A percentile compares a stretch with the other conserved stretches of the same genome.
Evolutionary conservation across 768 basidiomycete genomes (phyloP).

Genomic region (Roridomyces roridus): DNA sequence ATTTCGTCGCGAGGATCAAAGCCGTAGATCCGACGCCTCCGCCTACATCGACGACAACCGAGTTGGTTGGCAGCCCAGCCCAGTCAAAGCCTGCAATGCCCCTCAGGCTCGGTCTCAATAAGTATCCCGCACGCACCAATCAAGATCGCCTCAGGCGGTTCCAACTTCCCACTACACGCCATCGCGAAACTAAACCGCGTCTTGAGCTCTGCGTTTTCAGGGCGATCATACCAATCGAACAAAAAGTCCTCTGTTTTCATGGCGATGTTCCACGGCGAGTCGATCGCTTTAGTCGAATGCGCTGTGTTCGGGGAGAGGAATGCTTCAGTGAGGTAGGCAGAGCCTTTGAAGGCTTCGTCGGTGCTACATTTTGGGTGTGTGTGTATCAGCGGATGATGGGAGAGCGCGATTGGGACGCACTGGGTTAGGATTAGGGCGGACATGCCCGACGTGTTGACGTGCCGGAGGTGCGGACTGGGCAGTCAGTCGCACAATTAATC

Average conservation of each 20-base stretch:
- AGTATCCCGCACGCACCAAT: background rate
- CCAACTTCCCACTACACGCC: slow-evolving; percentile 15
- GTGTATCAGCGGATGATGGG: too few relatives aligned
- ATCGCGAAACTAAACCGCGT: slow-evolving; percentile 17
- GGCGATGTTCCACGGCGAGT: slow-evolving; percentile 26
- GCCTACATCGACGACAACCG: slow-evolving; percentile 21
- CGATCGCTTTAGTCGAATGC: slow-evolving; percentile 2
- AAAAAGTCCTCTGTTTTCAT: slow-evolving; percentile 13
- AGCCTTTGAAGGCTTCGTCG: slow-evolving; percentile 23
- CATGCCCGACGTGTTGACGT: slow-evolving; percentile 16
- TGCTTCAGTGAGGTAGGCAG: slow-evolving; percentile 8
- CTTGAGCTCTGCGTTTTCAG: slow-evolving; percentile 8
- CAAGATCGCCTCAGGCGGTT: slow-evolving; percentile 15
- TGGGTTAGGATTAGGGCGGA: slow-evolving; percentile 12
- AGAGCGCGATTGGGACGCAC: background rate
- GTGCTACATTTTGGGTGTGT: too few relatives aligned
- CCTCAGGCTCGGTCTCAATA: background rate
- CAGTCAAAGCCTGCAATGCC: slow-evolving; percentile 17
- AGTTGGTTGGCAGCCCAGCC: slow-evolving; percentile 7
- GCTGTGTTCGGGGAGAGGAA: slow-evolving; percentile 6
- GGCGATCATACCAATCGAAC: slow-evolving; percentile 25
- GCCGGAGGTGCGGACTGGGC: slow-evolving; percentile 18
- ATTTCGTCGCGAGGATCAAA: slow-evolving; percentile 7
- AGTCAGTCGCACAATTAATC: too few relatives aligned
- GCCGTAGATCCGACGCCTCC: slow-evolving; percentile 21